Base-by-base conservation (phyloP, 176 grass and related monocot species). In the Ensete ventricosum region DNA sequence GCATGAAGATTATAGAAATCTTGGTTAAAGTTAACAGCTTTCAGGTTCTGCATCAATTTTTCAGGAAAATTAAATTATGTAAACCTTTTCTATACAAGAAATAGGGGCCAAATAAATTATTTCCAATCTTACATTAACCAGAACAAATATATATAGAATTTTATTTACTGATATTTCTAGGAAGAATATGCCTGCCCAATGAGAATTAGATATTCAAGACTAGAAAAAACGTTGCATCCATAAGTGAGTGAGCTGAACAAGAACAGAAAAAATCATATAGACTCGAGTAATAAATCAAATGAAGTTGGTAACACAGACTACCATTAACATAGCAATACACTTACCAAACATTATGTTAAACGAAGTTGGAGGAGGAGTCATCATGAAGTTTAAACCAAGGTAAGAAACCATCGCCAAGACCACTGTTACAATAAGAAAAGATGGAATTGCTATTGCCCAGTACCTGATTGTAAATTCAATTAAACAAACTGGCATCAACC, bases 321-420 rank as follows among this genome's bases (percentile, higher is more conserved):
- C 51, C 26, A 50, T 64, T 74, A n/a, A 54, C 16, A 1, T 10
- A 29, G 53, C 52, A 74, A 14, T 1, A 27, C 14, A 74, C 84
- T 78, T 75, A 90, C 90, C 90, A 14, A 92, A 89, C 53, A 92
- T 82, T 54, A 82, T 78, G 71, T 65, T 64, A 74, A 84, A 89
- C 19, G 84, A 92, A 55, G 78, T 82, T 0, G 86, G 84, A 13
- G 81, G 69, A 71, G 90, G 86, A 58, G 86, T 86, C 64, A 78
- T 76, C 9, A 86, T 54, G 52, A 92, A 89, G 82, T 92, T 92
- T 48, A 88, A 80, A 52, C 90, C 86, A 76, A 86, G 23, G 25
- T 92, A 92, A 64, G 84, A 53, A 59, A 54, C 52, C 64, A 92
- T 79, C 50, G 62, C 74, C 53, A 92, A 82, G 0, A 57, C 49